Conservation (phyloP, 345 rosid species). For the Laguncularia racemosa region DNA sequence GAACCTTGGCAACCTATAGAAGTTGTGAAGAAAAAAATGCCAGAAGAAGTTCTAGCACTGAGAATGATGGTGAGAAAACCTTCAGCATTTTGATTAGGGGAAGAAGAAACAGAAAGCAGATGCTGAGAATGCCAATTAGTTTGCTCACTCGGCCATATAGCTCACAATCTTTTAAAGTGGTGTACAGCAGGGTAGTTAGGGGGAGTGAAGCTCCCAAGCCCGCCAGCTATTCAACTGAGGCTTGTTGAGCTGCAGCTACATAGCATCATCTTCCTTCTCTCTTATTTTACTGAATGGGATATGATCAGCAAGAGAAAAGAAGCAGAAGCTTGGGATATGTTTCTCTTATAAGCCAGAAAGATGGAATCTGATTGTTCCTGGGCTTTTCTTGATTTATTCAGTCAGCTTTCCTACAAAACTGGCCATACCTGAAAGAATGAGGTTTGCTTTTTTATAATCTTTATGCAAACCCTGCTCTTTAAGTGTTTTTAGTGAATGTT, state of each 20-base stretch:
- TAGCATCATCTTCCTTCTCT: constrained; percentile 12
- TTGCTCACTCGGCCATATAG: constrained; percentile 82
- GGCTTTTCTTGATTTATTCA: constrained; percentile 1
- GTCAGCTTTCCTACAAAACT: background rate
- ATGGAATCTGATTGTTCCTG: constrained; percentile 11
- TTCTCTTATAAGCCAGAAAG: constrained; percentile 6
- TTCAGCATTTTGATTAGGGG: constrained; percentile 90
- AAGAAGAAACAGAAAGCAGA: constrained; percentile 80
- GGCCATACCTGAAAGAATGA: background rate
- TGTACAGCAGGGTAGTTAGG: constrained; percentile 70
- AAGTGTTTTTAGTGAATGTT: background rate
- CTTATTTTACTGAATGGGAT: constrained; percentile 5
- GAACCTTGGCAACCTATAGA: constrained; percentile 19
- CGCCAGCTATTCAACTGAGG: constrained; percentile 24
- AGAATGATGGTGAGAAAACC: constrained; percentile 60
- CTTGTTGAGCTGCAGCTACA: constrained; percentile 34
- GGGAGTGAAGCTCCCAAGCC: constrained; percentile 67
- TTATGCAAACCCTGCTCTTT: background rate
- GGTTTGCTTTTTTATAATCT: constrained; percentile 3
- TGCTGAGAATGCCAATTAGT: constrained; percentile 86
- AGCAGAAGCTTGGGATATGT: constrained; percentile 6
- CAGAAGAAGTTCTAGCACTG: constrained; percentile 26
- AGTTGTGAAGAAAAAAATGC: constrained; percentile 18
- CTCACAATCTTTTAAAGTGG: constrained; percentile 79
- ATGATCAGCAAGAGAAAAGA: constrained; percentile 9